phyloP scores from a whole-genome alignment of 2,329 filamentous ascomycete genomes.

The Paecilomyces fulvus region DNA sequence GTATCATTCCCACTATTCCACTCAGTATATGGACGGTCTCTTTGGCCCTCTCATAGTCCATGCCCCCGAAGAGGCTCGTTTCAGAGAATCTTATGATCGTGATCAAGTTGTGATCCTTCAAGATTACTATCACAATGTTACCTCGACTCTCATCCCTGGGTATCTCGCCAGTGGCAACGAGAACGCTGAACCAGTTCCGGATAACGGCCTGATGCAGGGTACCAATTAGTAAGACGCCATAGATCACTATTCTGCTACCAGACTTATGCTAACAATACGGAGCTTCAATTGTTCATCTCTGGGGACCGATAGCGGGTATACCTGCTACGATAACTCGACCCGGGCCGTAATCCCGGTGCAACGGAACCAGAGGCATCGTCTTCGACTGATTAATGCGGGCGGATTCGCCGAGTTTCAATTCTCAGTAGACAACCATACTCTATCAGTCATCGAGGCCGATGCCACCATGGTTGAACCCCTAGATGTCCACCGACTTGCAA shows the following conservation, averaged over 20 bases:
- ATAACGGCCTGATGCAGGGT: constrained; percentile 4
- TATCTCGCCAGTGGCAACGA: constrained; percentile 17
- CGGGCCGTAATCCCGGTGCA: constrained; percentile 10
- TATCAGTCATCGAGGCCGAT: constrained; percentile 5
- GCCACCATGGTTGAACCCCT: constrained; percentile 5
- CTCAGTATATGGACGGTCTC: background rate
- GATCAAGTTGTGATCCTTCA: constrained; percentile 12
- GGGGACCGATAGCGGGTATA: background rate
- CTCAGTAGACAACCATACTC: constrained; percentile 8
- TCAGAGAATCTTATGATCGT: constrained; percentile 8
- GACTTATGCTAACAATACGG: background rate
- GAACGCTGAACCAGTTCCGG: constrained; percentile 5
- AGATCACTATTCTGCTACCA: background rate
- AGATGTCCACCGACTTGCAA: constrained; percentile 1
- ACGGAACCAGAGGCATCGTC: constrained; percentile 3
- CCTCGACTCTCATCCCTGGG: constrained; percentile 9
- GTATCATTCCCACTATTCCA: constrained; percentile 28
- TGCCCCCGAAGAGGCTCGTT: constrained; percentile 3
- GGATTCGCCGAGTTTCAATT: constrained; percentile 17
- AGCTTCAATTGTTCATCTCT: constrained; percentile 10
- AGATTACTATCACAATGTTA: constrained; percentile 15
- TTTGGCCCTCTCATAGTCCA: background rate
- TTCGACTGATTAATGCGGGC: constrained; percentile 7
- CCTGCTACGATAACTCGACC: constrained; percentile 4
- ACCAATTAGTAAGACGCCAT: constrained; percentile 2